phyloP scores from a whole-genome alignment of 2,329 filamentous ascomycete species.

The Xylariaceae sp. region DNA sequence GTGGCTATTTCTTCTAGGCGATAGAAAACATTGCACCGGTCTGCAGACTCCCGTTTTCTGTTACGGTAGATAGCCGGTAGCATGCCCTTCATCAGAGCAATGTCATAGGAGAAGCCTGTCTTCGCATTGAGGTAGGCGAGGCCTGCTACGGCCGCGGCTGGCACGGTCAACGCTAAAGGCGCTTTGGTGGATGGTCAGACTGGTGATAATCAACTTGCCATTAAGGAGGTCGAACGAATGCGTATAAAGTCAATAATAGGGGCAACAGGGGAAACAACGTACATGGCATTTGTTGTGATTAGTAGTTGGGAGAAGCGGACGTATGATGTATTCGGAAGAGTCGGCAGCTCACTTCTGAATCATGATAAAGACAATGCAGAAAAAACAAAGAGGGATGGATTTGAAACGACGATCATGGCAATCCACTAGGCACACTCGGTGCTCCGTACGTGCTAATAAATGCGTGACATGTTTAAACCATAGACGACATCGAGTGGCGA shows the following conservation, averaged over 20 bases:
- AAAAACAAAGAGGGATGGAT: neutral
- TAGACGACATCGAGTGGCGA: neutral
- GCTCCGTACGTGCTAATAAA: neutral
- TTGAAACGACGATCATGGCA: neutral
- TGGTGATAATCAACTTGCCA: neutral
- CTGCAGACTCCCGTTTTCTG: conserved; percentile 46
- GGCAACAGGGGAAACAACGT: conserved; percentile 3
- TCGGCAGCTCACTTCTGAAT: too few relatives aligned
- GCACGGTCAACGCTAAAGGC: conserved; percentile 49
- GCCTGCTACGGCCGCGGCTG: conserved; percentile 55
- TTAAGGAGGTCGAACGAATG: neutral
- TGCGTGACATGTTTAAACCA: neutral
- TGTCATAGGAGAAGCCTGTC: conserved; percentile 61
- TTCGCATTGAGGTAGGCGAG: conserved; percentile 77
- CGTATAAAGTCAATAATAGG: too few relatives aligned
- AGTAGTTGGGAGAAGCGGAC: too few relatives aligned
- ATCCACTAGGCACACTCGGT: too few relatives aligned
- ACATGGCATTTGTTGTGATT: conserved; percentile 20
- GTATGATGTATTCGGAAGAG: too few relatives aligned
- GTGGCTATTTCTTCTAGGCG: conserved; percentile 62
- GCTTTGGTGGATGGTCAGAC: conserved; percentile 34
- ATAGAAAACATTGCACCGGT: conserved; percentile 70
- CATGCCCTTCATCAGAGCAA: conserved; percentile 51
- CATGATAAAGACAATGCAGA: too few relatives aligned
- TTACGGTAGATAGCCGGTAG: conserved; percentile 42